Conservation (phyloP, 2,329 filamentous ascomycete genomes). For the Fusarium sp. region DNA sequence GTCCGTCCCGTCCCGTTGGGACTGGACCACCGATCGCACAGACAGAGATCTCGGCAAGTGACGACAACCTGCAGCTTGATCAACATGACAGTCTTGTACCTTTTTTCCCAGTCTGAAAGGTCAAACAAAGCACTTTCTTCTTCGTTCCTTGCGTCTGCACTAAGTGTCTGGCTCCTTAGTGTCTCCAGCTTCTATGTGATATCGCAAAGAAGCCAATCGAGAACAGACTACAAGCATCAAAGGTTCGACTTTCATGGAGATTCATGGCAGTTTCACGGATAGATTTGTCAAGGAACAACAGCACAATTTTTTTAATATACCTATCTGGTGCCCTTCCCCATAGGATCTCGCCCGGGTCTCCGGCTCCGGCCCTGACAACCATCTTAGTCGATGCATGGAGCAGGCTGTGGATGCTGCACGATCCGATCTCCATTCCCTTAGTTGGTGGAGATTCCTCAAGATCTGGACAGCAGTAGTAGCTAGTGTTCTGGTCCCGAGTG, state of each 20-base stretch:
- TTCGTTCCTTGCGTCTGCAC: background rate
- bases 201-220: background rate
- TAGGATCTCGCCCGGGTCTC: background rate
- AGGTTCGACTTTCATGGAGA: background rate
- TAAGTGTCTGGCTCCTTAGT: too few relatives aligned
- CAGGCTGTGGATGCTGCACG: background rate
- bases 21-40: slow-evolving; percentile 1
- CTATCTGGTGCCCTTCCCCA: slow-evolving; percentile 1
- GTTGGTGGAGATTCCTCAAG: background rate
- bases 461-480: background rate
- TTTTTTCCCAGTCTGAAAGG: background rate
- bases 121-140: background rate
- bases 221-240: background rate
- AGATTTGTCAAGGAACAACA: too few relatives aligned
- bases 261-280: too few relatives aligned
- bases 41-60: slow-evolving; percentile 6
- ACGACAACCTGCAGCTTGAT: background rate
- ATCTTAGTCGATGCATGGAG: slow-evolving; percentile 16
- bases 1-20: slow-evolving; percentile 3
- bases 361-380: background rate
- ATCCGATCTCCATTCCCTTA: too few relatives aligned
- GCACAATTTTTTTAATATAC: background rate
- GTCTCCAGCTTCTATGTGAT: background rate
- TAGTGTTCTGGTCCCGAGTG: background rate
- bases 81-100: background rate